phyloP scores from a whole-genome alignment of 208 protist genomes.

The Leishmania major region DNA sequence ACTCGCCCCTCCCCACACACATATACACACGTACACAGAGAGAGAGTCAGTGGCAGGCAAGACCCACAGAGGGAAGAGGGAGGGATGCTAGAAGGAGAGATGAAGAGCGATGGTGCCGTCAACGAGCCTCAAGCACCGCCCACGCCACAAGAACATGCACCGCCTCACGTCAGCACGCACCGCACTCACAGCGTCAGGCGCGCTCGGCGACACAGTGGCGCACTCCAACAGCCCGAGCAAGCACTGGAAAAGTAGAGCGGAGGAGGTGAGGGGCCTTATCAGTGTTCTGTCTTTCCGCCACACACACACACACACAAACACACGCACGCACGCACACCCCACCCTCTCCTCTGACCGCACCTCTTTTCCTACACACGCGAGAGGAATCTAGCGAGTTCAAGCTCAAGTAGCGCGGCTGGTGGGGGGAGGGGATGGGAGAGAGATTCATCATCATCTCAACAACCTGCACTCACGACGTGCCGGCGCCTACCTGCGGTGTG shows the following conservation, averaged over 20 bases:
- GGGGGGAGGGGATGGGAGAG: neutral
- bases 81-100: neutral
- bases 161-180: neutral
- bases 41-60: neutral
- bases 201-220: neutral
- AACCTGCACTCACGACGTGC: neutral
- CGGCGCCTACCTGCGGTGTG: slow-evolving; percentile 7
- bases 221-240: too few relatives aligned
- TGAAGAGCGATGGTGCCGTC: neutral
- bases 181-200: neutral
- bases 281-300: neutral
- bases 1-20: neutral
- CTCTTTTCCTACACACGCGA: too few relatives aligned
- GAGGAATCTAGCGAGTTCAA: neutral
- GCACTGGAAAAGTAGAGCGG: neutral
- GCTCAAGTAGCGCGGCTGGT: neutral
- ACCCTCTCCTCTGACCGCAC: neutral
- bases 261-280: neutral
- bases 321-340: neutral
- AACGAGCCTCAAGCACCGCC: neutral
- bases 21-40: neutral
- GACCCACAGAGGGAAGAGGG: neutral
- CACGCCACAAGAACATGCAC: neutral
- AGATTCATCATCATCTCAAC: neutral
- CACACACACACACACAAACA: neutral